A percentile compares a stretch with the other conserved stretches of the same genome.
These are phyloP conservation scores for Russula brevipes DNA, from an alignment of 768 basidiomycete genomes.

Conservation along the genomic window DNA sequence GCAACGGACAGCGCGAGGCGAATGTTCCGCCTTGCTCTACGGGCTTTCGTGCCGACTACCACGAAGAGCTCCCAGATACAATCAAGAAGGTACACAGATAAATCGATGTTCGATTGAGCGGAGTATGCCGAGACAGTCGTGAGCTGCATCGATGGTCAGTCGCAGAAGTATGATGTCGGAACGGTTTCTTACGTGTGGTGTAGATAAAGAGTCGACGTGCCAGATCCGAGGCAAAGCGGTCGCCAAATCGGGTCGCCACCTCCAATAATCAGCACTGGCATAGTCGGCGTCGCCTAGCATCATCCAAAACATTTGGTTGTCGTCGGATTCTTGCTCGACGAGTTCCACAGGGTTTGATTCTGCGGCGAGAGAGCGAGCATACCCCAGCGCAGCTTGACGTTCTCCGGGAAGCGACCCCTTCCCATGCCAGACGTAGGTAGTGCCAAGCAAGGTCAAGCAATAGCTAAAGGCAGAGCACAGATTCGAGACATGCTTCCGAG, in stretches of 20 bases:
- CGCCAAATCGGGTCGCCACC: slow-evolving; percentile 50
- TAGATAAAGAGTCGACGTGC: slow-evolving; percentile 42
- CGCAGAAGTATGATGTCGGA: neutral
- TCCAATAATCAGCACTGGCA: slow-evolving; percentile 80
- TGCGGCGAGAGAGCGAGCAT: slow-evolving; percentile 47
- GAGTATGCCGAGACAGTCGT: slow-evolving; percentile 41
- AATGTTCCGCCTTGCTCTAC: slow-evolving; percentile 55
- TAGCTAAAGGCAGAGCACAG: slow-evolving; percentile 85
- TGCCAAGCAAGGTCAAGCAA: slow-evolving; percentile 64
- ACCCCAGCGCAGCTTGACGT: slow-evolving; percentile 55
- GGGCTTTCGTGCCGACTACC: slow-evolving; percentile 61
- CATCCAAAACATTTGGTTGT: slow-evolving; percentile 84
- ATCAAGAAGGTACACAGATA: slow-evolving; percentile 61
- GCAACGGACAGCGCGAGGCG: slow-evolving; percentile 54
- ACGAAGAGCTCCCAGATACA: slow-evolving; percentile 80
- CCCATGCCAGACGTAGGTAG: slow-evolving; percentile 79
- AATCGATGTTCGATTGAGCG: slow-evolving; percentile 35
- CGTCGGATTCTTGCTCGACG: slow-evolving; percentile 57
- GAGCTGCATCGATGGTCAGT: slow-evolving; percentile 39
- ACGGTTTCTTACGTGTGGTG: neutral
- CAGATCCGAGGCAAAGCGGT: slow-evolving; percentile 50
- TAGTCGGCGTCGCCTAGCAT: slow-evolving; percentile 70
- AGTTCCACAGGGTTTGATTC: slow-evolving; percentile 49
- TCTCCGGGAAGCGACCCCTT: slow-evolving; percentile 58
- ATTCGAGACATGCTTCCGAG: slow-evolving; percentile 50